A percentile compares a stretch with the other conserved stretches of the same genome.
phyloP scores from a whole-genome alignment of 108 stramenopile species.

The Nitzschia inconspicua region DNA sequence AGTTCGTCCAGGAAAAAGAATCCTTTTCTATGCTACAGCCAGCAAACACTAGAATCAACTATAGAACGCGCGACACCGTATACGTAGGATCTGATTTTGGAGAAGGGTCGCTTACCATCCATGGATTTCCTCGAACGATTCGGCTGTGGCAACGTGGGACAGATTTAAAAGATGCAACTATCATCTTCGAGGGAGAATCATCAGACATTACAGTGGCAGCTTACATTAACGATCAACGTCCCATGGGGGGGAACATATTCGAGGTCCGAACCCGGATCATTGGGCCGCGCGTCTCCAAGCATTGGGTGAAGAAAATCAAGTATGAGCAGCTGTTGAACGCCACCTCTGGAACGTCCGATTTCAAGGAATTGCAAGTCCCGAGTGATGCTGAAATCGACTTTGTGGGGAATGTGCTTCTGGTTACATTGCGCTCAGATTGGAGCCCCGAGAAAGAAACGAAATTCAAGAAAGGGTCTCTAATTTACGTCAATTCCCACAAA shows the following conservation, averaged over 20 bases:
- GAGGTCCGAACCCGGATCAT: constrained; percentile 52
- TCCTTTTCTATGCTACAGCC: constrained; percentile 39
- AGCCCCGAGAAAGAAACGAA: constrained; percentile 35
- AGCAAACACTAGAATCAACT: constrained; percentile 47
- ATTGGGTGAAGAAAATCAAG: constrained; percentile 43
- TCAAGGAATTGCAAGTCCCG: constrained; percentile 55
- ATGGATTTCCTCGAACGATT: constrained; percentile 77
- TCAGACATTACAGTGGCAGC: constrained; percentile 62
- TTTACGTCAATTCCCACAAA: constrained; percentile 49
- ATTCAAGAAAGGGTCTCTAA: constrained; percentile 47
- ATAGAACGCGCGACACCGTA: constrained; percentile 29
- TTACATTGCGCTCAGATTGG: constrained; percentile 69
- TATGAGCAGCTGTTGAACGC: constrained; percentile 30
- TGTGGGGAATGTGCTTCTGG: constrained; percentile 49
- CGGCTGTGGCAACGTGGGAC: constrained; percentile 84
- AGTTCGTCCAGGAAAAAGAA: constrained; percentile 47
- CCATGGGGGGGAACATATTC: constrained; percentile 57
- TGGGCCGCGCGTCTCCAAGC: constrained; percentile 61
- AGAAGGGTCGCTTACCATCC: constrained; percentile 54
- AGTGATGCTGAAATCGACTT: constrained; percentile 52
- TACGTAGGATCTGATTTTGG: constrained; percentile 44
- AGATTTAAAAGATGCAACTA: constrained; percentile 53
- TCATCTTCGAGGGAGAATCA: constrained; percentile 74
- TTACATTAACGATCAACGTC: constrained; percentile 50
- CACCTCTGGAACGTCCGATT: constrained; percentile 25